phyloP scores from a whole-genome alignment of 768 basidiomycete genomes.

The Mycena haematopus region DNA sequence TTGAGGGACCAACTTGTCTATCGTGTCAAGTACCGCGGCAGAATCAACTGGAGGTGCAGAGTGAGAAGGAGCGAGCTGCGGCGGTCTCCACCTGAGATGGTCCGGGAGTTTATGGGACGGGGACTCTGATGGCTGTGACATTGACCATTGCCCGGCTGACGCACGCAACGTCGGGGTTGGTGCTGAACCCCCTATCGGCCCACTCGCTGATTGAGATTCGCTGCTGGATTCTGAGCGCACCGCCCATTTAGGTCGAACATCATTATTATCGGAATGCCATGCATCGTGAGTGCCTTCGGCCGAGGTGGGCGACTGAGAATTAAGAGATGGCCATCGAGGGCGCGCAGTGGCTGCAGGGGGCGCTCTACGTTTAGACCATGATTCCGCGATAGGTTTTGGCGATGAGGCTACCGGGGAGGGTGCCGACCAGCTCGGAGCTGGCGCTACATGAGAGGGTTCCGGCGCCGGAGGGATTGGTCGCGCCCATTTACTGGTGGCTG shows the following conservation, averaged over 20 bases:
- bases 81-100: constrained; percentile 9
- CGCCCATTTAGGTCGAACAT: constrained; percentile 9
- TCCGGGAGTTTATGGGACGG: not conserved
- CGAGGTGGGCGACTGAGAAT: not conserved
- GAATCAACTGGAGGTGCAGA: not conserved
- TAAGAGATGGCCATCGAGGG: constrained; percentile 20
- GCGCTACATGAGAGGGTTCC: not conserved
- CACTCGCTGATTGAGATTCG: not conserved
- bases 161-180: not conserved
- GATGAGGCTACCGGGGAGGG: not conserved
- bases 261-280: not conserved
- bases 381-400: not conserved
- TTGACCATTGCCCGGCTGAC: not conserved
- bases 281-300: not conserved
- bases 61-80: not conserved
- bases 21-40: not conserved
- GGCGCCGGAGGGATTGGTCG: not conserved
- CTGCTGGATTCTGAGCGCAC: not conserved
- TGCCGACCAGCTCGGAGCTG: not conserved
- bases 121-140: constrained; percentile 13
- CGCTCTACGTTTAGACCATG: not conserved
- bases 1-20: constrained; percentile 7
- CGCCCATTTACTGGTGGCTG: constrained; percentile 24
- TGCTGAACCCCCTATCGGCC: not conserved
- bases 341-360: not conserved